These are phyloP conservation scores for Ensete glaucum DNA, from an alignment of 176 grass and related monocot genomes.

Conservation along the genomic window DNA sequence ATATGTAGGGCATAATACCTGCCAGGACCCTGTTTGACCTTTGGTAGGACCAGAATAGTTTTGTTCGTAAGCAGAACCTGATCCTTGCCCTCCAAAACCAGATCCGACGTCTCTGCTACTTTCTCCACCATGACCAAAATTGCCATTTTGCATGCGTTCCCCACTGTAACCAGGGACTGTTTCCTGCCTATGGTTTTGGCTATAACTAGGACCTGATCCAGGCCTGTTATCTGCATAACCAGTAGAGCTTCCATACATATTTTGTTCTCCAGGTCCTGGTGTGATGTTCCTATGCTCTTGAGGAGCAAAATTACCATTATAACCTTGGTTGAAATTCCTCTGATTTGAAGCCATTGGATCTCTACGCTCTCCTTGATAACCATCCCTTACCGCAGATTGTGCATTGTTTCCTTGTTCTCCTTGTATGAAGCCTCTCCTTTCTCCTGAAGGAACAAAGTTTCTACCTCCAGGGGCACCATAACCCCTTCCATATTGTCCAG, in stretches of 20 bases:
- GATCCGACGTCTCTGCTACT: slow-evolving; percentile 16
- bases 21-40: slow-evolving; percentile 40
- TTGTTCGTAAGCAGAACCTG: neutral
- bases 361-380: slow-evolving; percentile 6
- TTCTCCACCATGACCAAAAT: slow-evolving; percentile 21
- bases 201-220: slow-evolving; percentile 15
- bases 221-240: slow-evolving; percentile 30
- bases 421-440: slow-evolving; percentile 17
- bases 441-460: slow-evolving; percentile 16
- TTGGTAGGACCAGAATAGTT: slow-evolving; percentile 29
- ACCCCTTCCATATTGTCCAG: slow-evolving; percentile 35
- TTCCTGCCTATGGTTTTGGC: slow-evolving; percentile 5
- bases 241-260: slow-evolving; percentile 23
- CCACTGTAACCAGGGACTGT: slow-evolving; percentile 24
- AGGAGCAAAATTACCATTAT: slow-evolving; percentile 43
- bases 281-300: slow-evolving; percentile 43
- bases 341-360: slow-evolving; percentile 25
- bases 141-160: neutral
- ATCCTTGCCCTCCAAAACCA: slow-evolving; percentile 26
- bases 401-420: slow-evolving; percentile 3
- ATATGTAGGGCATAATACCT: slow-evolving; percentile 33
- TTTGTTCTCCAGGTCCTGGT: slow-evolving; percentile 33
- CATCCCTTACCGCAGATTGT: neutral
- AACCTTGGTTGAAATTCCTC: slow-evolving; percentile 36
- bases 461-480: slow-evolving; percentile 24